Percentiles rank a stretch among this genome's conserved stretches.
Evolutionary conservation across 768 basidiomycete species (phyloP).

Genomic region (Lepiota subincarnata): DNA sequence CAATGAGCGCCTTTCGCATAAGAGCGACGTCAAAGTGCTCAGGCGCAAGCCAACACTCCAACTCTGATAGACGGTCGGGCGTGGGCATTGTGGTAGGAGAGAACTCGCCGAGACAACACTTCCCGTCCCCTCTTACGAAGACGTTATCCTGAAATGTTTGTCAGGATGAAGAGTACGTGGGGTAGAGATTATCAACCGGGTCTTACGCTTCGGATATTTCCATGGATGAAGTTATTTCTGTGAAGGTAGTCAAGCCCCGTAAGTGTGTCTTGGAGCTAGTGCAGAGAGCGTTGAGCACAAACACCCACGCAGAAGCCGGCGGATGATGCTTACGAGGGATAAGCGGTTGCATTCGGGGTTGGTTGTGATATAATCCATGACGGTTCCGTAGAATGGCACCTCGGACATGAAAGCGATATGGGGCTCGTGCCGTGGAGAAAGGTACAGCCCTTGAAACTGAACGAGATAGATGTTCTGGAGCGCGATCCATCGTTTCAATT

Average conservation of each 20-base stretch:
- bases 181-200: neutral
- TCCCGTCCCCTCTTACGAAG: constrained; percentile 17
- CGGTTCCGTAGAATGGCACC: neutral
- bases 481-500: neutral
- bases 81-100: constrained; percentile 16
- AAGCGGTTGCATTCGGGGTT: neutral
- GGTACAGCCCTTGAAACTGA: neutral
- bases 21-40: constrained; percentile 16
- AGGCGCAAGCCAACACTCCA: constrained; percentile 19
- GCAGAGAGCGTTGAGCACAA: neutral
- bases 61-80: constrained; percentile 10
- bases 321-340: neutral
- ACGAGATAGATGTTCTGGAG: neutral
- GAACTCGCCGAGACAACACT: constrained; percentile 20
- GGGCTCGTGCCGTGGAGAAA: neutral
- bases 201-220: constrained; percentile 17
- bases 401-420: neutral
- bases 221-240: constrained; percentile 17
- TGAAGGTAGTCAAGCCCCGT: constrained; percentile 20
- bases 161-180: neutral
- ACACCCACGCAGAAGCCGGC: neutral
- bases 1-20: constrained; percentile 16
- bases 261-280: constrained; percentile 12
- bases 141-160: constrained; percentile 16
- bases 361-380: neutral